Evolutionary conservation across 306 rosid genomes (phyloP).

Genomic region (Urtica urens): DNA sequence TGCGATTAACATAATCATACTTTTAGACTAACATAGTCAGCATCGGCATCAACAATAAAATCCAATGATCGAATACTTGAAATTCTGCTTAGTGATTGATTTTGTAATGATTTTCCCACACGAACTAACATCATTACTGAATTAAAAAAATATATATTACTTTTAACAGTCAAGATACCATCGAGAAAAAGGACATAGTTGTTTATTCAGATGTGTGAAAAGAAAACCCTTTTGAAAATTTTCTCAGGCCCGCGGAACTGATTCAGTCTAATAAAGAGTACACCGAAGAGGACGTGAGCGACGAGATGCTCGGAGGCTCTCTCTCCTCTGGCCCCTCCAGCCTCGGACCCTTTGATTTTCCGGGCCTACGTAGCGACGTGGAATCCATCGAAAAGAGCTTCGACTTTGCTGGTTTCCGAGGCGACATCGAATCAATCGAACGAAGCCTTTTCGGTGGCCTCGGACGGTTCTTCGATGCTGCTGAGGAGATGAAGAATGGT

Average conservation of each 20-base stretch:
- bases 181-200: too few species aligned
- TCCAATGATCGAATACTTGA: too few species aligned
- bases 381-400: conserved; percentile 48
- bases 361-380: conserved; percentile 58
- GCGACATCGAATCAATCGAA: conserved; percentile 56
- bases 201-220: too few species aligned
- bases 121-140: too few species aligned
- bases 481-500: conserved; percentile 59
- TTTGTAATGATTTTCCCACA: too few species aligned
- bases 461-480: conserved; percentile 48
- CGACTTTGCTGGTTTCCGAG: conserved; percentile 56
- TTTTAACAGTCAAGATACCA: too few species aligned
- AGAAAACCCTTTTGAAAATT: too few species aligned
- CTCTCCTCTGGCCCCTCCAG: conserved; percentile 32
- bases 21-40: too few species aligned
- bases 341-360: conserved; percentile 39
- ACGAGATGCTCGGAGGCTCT: conserved; percentile 49
- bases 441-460: conserved; percentile 42
- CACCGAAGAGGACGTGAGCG: conserved; percentile 73
- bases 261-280: conserved; percentile 65
- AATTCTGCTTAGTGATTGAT: too few species aligned
- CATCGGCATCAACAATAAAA: too few species aligned
- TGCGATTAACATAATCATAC: too few species aligned
- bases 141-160: too few species aligned
- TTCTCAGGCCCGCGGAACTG: conserved; percentile 81